Percentiles rank a stretch among this genome's conserved stretches.
Conservation (phyloP, 1,284 basidiomycete genomes). For the Puccinia sorghi region DNA sequence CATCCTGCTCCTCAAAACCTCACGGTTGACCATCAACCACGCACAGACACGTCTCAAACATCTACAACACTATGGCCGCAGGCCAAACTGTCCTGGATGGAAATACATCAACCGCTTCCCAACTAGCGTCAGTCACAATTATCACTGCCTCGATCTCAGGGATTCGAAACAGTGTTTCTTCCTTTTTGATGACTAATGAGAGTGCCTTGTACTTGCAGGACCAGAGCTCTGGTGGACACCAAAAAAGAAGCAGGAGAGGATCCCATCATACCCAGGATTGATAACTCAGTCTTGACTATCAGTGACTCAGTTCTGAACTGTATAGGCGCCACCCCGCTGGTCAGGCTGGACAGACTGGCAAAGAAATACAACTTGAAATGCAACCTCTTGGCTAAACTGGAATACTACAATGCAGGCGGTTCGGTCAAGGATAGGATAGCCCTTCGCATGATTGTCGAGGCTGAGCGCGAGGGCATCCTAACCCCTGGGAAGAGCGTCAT, state of each 20-base stretch:
- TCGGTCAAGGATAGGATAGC: slow-evolving; percentile 85
- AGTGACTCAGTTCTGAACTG: slow-evolving; percentile 77
- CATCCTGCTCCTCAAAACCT: not conserved
- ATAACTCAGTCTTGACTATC: slow-evolving; percentile 58
- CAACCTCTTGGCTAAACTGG: slow-evolving; percentile 91
- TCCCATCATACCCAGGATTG: slow-evolving; percentile 5
- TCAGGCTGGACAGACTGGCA: slow-evolving; percentile 80
- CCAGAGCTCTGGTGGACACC: not conserved
- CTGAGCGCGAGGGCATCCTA: slow-evolving; percentile 81
- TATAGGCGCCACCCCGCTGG: slow-evolving; percentile 85
- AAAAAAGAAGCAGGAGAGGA: not conserved
- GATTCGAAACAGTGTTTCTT: too few species aligned
- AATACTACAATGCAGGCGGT: slow-evolving; percentile 87
- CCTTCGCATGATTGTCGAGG: slow-evolving; percentile 84
- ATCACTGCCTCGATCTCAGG: too few species aligned
- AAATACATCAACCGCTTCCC: not conserved
- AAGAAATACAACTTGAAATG: slow-evolving; percentile 75
- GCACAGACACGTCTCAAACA: not conserved
- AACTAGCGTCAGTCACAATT: not conserved
- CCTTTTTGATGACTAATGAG: not conserved
- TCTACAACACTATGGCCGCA: not conserved
- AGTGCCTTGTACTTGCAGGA: not conserved
- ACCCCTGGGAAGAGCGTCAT: slow-evolving; percentile 86
- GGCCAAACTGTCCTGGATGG: not conserved
- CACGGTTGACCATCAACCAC: too few species aligned